Percentiles rank a stretch among this genome's conserved stretches.
These are phyloP conservation scores for Colletotrichum sansevieriae DNA, from an alignment of 2,329 filamentous ascomycete genomes.

Conservation along the genomic window DNA sequence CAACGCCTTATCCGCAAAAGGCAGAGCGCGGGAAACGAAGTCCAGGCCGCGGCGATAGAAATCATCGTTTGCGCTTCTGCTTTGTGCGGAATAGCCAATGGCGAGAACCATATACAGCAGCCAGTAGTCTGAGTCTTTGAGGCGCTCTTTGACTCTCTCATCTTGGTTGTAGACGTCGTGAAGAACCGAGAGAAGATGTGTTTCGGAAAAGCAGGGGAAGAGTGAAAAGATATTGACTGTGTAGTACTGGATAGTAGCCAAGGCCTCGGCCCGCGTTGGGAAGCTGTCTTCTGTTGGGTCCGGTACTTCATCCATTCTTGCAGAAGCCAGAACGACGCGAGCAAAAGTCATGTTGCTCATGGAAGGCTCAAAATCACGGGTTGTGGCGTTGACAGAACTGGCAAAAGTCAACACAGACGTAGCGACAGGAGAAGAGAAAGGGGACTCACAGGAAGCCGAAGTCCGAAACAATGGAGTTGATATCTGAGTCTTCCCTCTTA, in stretches of 20 bases:
- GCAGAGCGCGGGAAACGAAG: slow-evolving; percentile 74
- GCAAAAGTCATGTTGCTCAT: slow-evolving; percentile 93
- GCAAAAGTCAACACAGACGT: slow-evolving; percentile 15
- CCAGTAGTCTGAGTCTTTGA: slow-evolving; percentile 83
- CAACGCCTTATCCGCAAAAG: slow-evolving; percentile 84
- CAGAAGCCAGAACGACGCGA: slow-evolving; percentile 86
- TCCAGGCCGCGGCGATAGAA: slow-evolving; percentile 70
- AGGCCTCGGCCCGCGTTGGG: slow-evolving; percentile 78
- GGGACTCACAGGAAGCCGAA: slow-evolving; percentile 84
- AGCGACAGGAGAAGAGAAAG: slow-evolving; percentile 5
- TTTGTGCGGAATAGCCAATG: slow-evolving; percentile 81
- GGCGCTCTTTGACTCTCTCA: slow-evolving; percentile 60
- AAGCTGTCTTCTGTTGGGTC: slow-evolving; percentile 70
- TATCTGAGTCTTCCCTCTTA: slow-evolving; percentile 82
- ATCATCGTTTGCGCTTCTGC: slow-evolving; percentile 74
- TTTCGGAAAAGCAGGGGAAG: slow-evolving; percentile 86
- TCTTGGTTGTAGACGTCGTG: slow-evolving; percentile 85
- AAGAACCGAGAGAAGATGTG: slow-evolving; percentile 80
- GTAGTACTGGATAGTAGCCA: slow-evolving; percentile 83
- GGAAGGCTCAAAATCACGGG: slow-evolving; percentile 91
- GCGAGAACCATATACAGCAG: slow-evolving; percentile 91
- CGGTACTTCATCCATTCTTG: slow-evolving; percentile 79
- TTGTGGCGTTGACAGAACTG: slow-evolving; percentile 94
- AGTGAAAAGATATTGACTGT: slow-evolving; percentile 84
- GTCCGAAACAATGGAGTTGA: slow-evolving; percentile 92